Evolutionary conservation across 805 yeast species (phyloP), one percentile per base, ranked within the genome.

Genomic region (Kodamaea neixiangensis): DNA sequence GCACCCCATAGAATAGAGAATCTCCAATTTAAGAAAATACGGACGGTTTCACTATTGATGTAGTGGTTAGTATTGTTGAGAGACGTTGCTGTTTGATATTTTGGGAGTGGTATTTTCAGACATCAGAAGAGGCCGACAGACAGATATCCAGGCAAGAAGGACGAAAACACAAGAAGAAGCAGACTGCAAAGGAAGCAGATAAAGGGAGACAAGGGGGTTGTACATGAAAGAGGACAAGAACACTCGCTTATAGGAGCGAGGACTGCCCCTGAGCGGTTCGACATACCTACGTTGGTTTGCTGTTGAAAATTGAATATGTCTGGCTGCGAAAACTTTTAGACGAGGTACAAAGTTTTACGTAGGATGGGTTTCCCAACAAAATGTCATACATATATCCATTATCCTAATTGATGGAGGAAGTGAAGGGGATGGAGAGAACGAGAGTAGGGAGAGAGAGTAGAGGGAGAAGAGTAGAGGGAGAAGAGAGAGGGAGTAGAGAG

Each of bases 381-480:
- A 35, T 35, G 13, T 35, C 39, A 35, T 35, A 35, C 39, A 35
- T 11, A 35, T 35, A 35, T 35, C 39, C 39, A 35, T 35, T 14
- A 11, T 35, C n/a, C n/a, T n/a, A n/a, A n/a, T n/a, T 29, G 33
- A 39, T 3, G 22, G 22, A 19, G 42, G 13, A 17, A 17, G 20
- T 15, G 13, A 17, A 18, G 38, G 17, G 14, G 38, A 34, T 34
- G 14, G 38, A 5, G 38, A 7, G 6, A 34, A 34, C 17, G 14
- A 34, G 38, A 34, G 38, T 13, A 34, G 38, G 17, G 7, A 5
- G 14, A 34, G 38, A 34, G 17, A 15, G 9, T 34, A 13, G 17
- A 5, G 38, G 9, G 38, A 7, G 38, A 34, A 35, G n/a, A n/a
- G n/a, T n/a, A n/a, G n/a, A n/a, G n/a, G n/a, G n/a, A n/a, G n/a